phyloP scores from a whole-genome alignment of 768 basidiomycete species.

The Russula dissimulans region DNA sequence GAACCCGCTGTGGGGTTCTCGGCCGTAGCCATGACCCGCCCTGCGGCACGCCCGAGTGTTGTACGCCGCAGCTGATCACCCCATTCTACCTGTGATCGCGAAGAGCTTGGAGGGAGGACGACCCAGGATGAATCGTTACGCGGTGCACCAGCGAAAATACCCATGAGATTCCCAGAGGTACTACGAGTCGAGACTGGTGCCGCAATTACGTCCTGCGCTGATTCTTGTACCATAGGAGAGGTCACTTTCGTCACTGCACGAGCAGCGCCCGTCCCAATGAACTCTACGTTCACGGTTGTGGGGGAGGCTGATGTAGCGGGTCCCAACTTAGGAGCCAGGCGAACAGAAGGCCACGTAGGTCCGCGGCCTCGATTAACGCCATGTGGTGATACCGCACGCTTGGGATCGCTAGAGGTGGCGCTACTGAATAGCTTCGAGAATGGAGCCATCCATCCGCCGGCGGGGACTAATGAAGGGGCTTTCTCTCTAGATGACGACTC shows the following conservation, averaged over 20 bases:
- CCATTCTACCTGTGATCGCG: constrained; percentile 1
- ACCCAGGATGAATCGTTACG: constrained; percentile 60
- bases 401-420: constrained; percentile 26
- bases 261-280: constrained; percentile 63
- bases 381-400: constrained; percentile 20
- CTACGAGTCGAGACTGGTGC: constrained; percentile 21
- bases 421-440: constrained; percentile 68
- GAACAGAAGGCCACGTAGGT: constrained; percentile 26
- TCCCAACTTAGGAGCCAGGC: constrained; percentile 66
- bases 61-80: constrained; percentile 8
- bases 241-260: constrained; percentile 42
- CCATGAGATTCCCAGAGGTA: constrained; percentile 45
- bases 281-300: constrained; percentile 95
- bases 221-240: constrained; percentile 17
- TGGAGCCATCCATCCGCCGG: constrained; percentile 73
- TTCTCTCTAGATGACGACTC: constrained; percentile 32
- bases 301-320: constrained; percentile 82
- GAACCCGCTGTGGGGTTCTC: neutral
- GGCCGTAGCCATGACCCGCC: neutral
- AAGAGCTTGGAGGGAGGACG: constrained; percentile 37
- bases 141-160: constrained; percentile 90
- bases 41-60: constrained; percentile 11
- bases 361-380: constrained; percentile 21
- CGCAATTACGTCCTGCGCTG: constrained; percentile 23
- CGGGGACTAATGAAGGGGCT: constrained; percentile 25